Percentiles rank a stretch among this genome's conserved stretches.
These are phyloP conservation scores for Cymbopogon flexuosus DNA, from an alignment of 202 grass and related monocot species.

Conservation along the genomic window DNA sequence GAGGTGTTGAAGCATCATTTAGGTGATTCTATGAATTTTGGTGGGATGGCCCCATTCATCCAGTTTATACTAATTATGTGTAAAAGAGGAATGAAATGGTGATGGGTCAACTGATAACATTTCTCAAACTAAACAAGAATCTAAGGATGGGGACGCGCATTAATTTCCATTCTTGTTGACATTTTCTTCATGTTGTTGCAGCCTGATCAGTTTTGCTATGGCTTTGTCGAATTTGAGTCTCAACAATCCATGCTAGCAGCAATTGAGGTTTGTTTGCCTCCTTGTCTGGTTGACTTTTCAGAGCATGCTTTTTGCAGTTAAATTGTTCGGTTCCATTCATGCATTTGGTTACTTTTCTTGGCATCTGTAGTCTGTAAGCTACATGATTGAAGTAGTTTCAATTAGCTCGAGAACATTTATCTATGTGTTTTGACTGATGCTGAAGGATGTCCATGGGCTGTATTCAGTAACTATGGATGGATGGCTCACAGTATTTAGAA, in stretches of 20 bases:
- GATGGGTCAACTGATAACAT: background rate
- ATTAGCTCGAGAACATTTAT: conserved; percentile 12
- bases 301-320: background rate
- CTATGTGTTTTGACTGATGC: background rate
- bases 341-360: conserved; percentile 3
- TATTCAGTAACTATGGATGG: background rate
- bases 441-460: background rate
- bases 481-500: background rate
- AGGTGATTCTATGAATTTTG: background rate
- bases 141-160: background rate
- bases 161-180: conserved; percentile 21
- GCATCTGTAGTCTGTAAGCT: background rate
- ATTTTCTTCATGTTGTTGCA: conserved; percentile 37
- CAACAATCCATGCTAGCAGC: conserved; percentile 69
- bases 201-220: conserved; percentile 76
- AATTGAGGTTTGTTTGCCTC: conserved; percentile 57
- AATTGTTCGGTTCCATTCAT: background rate
- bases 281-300: background rate
- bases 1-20: background rate
- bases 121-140: background rate
- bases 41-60: background rate
- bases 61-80: background rate
- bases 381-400: background rate
- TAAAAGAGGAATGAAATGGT: background rate
- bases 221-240: conserved; percentile 85